These are phyloP conservation scores for Fusarium sp. DNA, from an alignment of 2,329 filamentous ascomycete species.

Conservation along the genomic window DNA sequence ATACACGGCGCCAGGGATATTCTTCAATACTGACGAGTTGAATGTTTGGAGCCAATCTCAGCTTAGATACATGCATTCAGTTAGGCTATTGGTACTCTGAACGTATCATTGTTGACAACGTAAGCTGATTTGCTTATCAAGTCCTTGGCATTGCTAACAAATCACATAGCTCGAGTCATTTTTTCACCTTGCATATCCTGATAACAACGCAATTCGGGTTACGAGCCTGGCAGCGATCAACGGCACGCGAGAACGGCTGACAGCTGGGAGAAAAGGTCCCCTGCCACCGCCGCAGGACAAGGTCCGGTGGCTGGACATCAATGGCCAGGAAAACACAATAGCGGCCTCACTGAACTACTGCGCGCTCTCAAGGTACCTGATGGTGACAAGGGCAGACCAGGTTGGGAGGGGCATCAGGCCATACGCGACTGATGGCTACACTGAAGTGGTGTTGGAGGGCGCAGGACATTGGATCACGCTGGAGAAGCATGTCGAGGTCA, in stretches of 20 bases:
- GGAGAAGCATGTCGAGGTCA: slow-evolving; percentile 28
- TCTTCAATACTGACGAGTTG: slow-evolving; percentile 29
- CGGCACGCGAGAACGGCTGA: slow-evolving; percentile 28
- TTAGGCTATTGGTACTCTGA: slow-evolving; percentile 37
- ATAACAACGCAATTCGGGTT: slow-evolving; percentile 13
- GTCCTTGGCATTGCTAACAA: neutral
- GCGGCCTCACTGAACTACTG: slow-evolving; percentile 34
- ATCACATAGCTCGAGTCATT: slow-evolving; percentile 31
- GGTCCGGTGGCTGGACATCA: slow-evolving; percentile 5
- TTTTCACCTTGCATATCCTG: slow-evolving; percentile 29
- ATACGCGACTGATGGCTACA: slow-evolving; percentile 26
- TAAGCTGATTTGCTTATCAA: neutral
- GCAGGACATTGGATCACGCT: slow-evolving; percentile 40
- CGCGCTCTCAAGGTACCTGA: slow-evolving; percentile 33
- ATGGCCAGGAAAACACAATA: slow-evolving; percentile 20
- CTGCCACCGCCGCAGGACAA: slow-evolving; percentile 24
- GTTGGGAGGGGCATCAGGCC: slow-evolving; percentile 7
- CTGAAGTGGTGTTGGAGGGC: slow-evolving; percentile 10
- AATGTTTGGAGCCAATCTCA: slow-evolving; percentile 16
- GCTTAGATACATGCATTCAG: slow-evolving; percentile 32
- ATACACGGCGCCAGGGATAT: slow-evolving; percentile 15
- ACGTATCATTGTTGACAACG: slow-evolving; percentile 10
- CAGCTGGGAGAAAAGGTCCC: slow-evolving; percentile 5
- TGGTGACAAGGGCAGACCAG: slow-evolving; percentile 23
- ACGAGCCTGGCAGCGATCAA: slow-evolving; percentile 20